These are phyloP conservation scores for Priceomyces medius DNA, from an alignment of 805 yeast species.

Conservation along the genomic window DNA sequence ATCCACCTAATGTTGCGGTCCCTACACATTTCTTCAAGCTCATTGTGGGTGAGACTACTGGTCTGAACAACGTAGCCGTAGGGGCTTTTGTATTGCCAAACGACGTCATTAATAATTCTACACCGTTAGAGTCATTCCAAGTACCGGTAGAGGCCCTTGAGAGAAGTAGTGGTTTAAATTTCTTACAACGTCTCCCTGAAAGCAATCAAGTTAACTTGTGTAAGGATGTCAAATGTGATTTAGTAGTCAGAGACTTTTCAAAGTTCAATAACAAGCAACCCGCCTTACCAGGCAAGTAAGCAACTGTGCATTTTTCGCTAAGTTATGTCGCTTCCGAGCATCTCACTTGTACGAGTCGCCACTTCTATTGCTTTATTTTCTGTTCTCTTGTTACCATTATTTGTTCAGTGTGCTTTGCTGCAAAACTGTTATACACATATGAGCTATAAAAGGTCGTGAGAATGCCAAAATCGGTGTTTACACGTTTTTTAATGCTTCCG, in stretches of 20 bases:
- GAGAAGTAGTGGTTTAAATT: slow-evolving; percentile 79
- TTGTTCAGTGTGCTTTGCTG: too few relatives aligned
- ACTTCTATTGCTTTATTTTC: too few relatives aligned
- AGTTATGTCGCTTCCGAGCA: too few relatives aligned
- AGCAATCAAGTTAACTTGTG: slow-evolving; percentile 63
- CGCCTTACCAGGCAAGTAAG: too few relatives aligned
- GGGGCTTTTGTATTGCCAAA: slow-evolving; percentile 96
- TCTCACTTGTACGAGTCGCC: too few relatives aligned
- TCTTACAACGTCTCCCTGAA: slow-evolving; percentile 66
- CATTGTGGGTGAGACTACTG: slow-evolving; percentile 71
- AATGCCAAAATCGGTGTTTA: too few relatives aligned
- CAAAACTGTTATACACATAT: not conserved
- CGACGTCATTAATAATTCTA: slow-evolving; percentile 66
- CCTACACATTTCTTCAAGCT: slow-evolving; percentile 96
- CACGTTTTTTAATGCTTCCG: too few relatives aligned
- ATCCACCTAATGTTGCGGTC: slow-evolving; percentile 94
- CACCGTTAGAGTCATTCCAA: slow-evolving; percentile 71
- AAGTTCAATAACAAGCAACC: slow-evolving; percentile 20
- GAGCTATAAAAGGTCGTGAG: not conserved
- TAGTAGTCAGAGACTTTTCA: slow-evolving; percentile 77
- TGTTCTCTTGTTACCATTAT: too few relatives aligned
- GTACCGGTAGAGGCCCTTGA: slow-evolving; percentile 91
- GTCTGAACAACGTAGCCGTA: slow-evolving; percentile 53
- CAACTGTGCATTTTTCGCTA: too few relatives aligned
- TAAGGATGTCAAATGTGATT: slow-evolving; percentile 73